A percentile compares a stretch with the other conserved stretches of the same genome.
Conservation (phyloP, 345 rosid genomes). For the Syzygium grande region DNA sequence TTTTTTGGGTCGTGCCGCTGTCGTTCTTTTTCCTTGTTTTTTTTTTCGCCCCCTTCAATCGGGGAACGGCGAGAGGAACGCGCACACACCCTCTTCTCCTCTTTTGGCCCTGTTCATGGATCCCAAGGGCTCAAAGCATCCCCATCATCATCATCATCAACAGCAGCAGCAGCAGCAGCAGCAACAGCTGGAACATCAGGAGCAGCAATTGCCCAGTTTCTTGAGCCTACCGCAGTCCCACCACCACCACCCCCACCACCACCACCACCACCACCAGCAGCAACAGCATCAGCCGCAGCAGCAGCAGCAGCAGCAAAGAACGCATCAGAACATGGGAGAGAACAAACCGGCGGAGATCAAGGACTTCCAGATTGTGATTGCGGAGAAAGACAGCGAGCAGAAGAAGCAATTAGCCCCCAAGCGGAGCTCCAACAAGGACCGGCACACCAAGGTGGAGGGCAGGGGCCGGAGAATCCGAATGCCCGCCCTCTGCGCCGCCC, state of each 20-base stretch:
- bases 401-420: conserved; percentile 67
- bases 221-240: conserved; percentile 34
- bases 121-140: conserved; percentile 43
- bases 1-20: background rate
- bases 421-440: conserved; percentile 87
- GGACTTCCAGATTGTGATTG: conserved; percentile 64
- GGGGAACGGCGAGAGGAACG: background rate
- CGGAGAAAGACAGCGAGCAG: conserved; percentile 47
- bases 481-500: conserved; percentile 97
- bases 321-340: conserved; percentile 1
- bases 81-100: background rate
- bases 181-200: background rate
- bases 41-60: conserved; percentile 23
- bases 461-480: conserved; percentile 92
- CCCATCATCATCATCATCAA: conserved; percentile 25
- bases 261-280: conserved; percentile 16
- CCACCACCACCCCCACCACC: too few relatives aligned
- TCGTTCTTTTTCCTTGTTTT: conserved; percentile 5
- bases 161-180: background rate
- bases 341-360: conserved; percentile 55
- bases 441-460: conserved; percentile 96
- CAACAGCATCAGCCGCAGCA: conserved; percentile 14
- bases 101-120: conserved; percentile 33
- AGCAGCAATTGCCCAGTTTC: conserved; percentile 44
- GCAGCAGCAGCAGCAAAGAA: conserved; percentile 21